phyloP scores from a whole-genome alignment of 140 eudicot species.

The Oenanthe javanica region DNA sequence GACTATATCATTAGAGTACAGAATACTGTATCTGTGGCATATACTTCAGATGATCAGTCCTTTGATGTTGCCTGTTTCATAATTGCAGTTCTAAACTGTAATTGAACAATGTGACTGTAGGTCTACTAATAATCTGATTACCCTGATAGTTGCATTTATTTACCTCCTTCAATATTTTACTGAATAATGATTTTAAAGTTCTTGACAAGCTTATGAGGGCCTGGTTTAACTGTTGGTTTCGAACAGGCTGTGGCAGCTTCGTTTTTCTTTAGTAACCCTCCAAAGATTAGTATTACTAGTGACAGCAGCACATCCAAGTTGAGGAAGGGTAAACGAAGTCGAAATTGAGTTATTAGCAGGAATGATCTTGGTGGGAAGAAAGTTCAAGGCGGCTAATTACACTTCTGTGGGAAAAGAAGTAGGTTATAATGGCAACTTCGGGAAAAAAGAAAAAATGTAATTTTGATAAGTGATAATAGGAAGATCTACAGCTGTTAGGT shows the following conservation, averaged over 20 bases:
- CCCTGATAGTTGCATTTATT: not conserved
- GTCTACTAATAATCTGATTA: not conserved
- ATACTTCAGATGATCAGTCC: too few species aligned
- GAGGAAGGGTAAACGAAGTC: slow-evolving; percentile 49
- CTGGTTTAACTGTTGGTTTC: not conserved
- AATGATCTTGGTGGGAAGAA: slow-evolving; percentile 54
- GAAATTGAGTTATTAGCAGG: slow-evolving; percentile 54
- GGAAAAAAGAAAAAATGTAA: not conserved
- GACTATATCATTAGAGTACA: not conserved
- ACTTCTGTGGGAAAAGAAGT: slow-evolving; percentile 1
- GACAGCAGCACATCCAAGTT: slow-evolving; percentile 84
- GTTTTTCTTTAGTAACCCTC: slow-evolving; percentile 74
- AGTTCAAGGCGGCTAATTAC: slow-evolving; percentile 23
- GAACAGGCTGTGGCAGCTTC: slow-evolving; percentile 89
- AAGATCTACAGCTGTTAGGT: not conserved
- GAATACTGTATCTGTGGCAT: not conserved
- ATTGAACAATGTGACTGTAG: not conserved
- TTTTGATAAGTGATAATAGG: not conserved
- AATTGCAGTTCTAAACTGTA: not conserved
- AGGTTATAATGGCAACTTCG: not conserved
- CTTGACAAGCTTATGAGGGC: not conserved
- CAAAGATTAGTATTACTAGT: slow-evolving; percentile 59
- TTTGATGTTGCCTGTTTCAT: not conserved
- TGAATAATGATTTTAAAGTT: not conserved
- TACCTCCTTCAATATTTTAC: not conserved